A percentile compares a stretch with the other conserved stretches of the same genome.
phyloP scores from a whole-genome alignment of 2,329 filamentous ascomycete genomes.

The Hymenoscyphus linearis region DNA sequence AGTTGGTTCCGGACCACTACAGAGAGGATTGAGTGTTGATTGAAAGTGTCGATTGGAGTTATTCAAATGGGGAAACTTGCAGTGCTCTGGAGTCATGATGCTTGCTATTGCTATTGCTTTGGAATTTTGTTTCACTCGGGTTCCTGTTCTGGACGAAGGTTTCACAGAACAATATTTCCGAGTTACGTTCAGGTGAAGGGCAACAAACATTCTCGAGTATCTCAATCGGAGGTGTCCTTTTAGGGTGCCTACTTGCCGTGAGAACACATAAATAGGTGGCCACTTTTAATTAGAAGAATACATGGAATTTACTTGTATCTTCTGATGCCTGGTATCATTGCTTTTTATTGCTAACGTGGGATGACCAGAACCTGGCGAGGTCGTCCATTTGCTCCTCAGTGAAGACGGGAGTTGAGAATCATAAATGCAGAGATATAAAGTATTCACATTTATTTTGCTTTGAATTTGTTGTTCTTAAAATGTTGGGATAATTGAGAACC shows the following conservation, averaged over 20 bases:
- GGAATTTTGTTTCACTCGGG: not conserved
- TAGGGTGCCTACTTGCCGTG: no score
- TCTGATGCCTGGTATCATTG: no score
- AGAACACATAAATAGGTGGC: no score
- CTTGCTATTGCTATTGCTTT: not conserved
- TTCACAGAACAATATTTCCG: not conserved
- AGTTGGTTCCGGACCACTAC: conserved; percentile 2
- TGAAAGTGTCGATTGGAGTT: no score
- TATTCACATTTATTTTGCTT: not conserved
- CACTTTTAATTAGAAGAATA: no score
- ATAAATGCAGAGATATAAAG: not conserved
- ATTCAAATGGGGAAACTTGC: not conserved
- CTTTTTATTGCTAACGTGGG: no score
- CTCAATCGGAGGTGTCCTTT: not conserved
- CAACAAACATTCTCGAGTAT: not conserved
- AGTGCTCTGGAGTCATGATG: not conserved
- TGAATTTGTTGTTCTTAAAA: not conserved
- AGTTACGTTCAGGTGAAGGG: not conserved
- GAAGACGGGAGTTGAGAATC: no score
- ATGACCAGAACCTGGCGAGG: no score
- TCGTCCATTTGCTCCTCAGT: no score
- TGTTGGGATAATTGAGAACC: not conserved
- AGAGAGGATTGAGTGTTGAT: not conserved
- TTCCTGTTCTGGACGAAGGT: not conserved
- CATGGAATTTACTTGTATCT: no score